phyloP scores from a whole-genome alignment of 2,329 filamentous ascomycete genomes.

The Tolypocladium ovalisporum region DNA sequence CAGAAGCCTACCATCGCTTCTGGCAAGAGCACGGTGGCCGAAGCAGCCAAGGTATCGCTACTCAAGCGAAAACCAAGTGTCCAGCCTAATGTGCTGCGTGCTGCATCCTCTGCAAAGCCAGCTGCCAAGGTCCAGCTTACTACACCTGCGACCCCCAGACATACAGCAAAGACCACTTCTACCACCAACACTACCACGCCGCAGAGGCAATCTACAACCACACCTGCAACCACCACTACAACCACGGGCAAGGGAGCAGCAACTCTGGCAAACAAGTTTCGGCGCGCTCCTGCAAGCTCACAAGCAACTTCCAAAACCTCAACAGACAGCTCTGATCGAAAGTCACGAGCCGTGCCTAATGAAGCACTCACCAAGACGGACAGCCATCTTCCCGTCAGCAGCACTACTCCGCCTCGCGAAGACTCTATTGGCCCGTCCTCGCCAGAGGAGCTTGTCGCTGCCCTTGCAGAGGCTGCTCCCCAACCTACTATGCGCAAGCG shows the following conservation, averaged over 20 bases:
- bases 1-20: constrained; percentile 2
- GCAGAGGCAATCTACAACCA: constrained; percentile 6
- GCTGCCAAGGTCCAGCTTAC: background rate
- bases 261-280: constrained; percentile 6
- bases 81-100: background rate
- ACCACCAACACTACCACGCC: constrained; percentile 1
- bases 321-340: background rate
- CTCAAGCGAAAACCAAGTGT: constrained; percentile 9
- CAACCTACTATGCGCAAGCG: constrained; percentile 24
- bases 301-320: background rate
- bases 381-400: background rate
- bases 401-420: background rate
- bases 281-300: background rate
- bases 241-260: background rate
- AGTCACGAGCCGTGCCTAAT: background rate
- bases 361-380: background rate
- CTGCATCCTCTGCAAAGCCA: constrained; percentile 1
- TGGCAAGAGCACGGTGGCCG: constrained; percentile 1
- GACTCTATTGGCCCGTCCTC: background rate
- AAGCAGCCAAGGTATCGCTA: constrained; percentile 5
- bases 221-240: background rate
- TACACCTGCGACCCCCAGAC: background rate
- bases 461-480: background rate
- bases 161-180: background rate
- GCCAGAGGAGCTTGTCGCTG: background rate